Evolutionary conservation across 306 rosid species (phyloP), one percentile per base, ranked within the genome.

Genomic region (Senna tora): DNA sequence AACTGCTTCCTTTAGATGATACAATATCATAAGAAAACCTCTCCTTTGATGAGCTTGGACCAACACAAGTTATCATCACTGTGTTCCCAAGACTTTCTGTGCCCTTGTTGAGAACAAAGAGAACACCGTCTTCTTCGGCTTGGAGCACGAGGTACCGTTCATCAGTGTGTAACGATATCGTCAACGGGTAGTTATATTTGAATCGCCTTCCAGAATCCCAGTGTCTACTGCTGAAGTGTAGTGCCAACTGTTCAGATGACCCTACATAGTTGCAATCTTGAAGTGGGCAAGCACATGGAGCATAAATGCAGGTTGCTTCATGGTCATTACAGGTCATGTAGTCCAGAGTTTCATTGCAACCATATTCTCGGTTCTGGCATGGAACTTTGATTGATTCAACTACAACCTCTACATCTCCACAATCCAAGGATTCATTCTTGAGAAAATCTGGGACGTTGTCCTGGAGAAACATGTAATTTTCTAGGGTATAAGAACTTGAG

Each of bases 271-370:
- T 62, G 77, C 86, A 82, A 30, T 15, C 63, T 32, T 25, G 78
- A 33, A 69, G 71, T 17, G 86, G 86, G 59, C 86, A 83, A n/a
- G 76, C 43, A 66, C 86, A 83, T 17, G 86, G 86, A 8, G 73
- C 55, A 68, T 71, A 67, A 12, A 32, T 16, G 79, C 86, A 79
- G 3, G 72, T 60, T 64, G 53, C 72, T 45, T 71, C 81, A 61
- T 83, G 84, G 43, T 60, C 54, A 34, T 46, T 57, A 17, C 51
- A 56, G 59, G 54, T 61, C 52, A 66, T 25, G 49, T 45, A 74
- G 16, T 70, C 73, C 62, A 82, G 57, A n/a, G 9, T 70, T 65
- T 78, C 80, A 34, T 58, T 62, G 71, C 83, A 82, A 10, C 86
- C 81, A 11, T 71, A 79, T 14, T 66, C 73, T 36, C 58, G 64